Conservation (phyloP, 108 stramenopile species). For the Parietichytrium sp. region DNA sequence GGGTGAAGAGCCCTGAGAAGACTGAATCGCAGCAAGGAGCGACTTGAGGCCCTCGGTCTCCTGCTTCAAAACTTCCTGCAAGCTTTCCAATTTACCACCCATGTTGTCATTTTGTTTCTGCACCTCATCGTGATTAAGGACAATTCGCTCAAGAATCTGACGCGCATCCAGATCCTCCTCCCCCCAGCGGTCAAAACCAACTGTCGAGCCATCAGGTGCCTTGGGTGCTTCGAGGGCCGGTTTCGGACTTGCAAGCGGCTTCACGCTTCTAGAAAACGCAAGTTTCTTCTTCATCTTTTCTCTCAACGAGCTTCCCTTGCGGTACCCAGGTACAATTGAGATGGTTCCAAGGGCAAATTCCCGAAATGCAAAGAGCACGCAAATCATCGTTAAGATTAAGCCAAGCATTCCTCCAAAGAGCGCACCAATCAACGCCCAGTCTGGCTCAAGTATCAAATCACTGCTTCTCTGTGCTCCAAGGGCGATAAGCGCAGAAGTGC, state of each 20-base stretch:
- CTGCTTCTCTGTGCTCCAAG: constrained; percentile 46
- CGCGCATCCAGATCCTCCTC: constrained; percentile 46
- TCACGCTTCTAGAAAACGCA: neutral
- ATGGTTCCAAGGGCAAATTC: constrained; percentile 48
- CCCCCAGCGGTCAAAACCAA: neutral
- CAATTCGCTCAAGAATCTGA: constrained; percentile 51
- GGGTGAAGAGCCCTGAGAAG: neutral
- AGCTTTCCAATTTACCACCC: constrained; percentile 46
- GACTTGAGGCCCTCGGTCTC: constrained; percentile 58
- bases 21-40: constrained; percentile 45
- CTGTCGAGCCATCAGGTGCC: too few species aligned
- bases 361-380: constrained; percentile 61
- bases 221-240: neutral
- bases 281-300: constrained; percentile 36
- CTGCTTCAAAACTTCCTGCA: constrained; percentile 45
- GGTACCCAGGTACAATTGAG: neutral
- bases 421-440: constrained; percentile 59
- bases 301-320: neutral
- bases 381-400: constrained; percentile 49
- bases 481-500: constrained; percentile 52
- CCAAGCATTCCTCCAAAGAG: constrained; percentile 50
- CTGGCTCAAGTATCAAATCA: constrained; percentile 59
- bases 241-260: neutral
- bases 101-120: constrained; percentile 47
- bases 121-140: constrained; percentile 53